A percentile compares a stretch with the other conserved stretches of the same genome.
These are phyloP conservation scores for Gentiana straminea DNA, from an alignment of 257 asterid genomes.

Conservation along the genomic window DNA sequence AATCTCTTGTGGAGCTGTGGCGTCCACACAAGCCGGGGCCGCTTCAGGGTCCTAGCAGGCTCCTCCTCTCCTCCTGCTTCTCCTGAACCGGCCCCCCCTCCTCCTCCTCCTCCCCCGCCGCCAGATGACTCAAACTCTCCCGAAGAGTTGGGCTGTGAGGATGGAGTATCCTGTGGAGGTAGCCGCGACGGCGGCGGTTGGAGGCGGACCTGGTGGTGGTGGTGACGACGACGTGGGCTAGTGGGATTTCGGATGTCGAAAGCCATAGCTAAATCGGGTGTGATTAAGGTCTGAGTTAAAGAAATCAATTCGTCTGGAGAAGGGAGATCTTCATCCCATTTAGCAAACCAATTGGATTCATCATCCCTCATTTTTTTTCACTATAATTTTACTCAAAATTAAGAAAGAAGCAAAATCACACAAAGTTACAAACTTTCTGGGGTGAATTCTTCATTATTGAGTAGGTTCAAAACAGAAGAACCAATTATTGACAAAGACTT, in stretches of 20 bases:
- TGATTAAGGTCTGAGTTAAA: constrained; percentile 62
- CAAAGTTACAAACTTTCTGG: neutral
- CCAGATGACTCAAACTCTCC: constrained; percentile 60
- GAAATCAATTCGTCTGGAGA: constrained; percentile 76
- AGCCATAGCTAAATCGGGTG: constrained; percentile 64
- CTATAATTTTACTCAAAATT: neutral
- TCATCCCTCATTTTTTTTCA: constrained; percentile 56
- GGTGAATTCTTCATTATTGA: constrained; percentile 6
- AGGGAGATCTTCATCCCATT: constrained; percentile 82
- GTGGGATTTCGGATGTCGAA: constrained; percentile 49
- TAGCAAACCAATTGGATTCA: constrained; percentile 70
- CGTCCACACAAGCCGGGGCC: constrained; percentile 47
- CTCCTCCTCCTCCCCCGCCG: constrained; percentile 35
- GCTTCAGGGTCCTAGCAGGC: constrained; percentile 35
- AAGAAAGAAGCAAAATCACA: constrained; percentile 4
- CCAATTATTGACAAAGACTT: neutral
- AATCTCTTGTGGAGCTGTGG: constrained; percentile 50
- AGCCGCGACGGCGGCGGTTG: constrained; percentile 11
- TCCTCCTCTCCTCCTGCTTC: constrained; percentile 21
- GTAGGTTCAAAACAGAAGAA: neutral
- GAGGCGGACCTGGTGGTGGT: constrained; percentile 13
- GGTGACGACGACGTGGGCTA: constrained; percentile 23
- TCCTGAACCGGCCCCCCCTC: constrained; percentile 22
- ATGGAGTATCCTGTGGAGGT: neutral
- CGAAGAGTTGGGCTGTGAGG: constrained; percentile 50